Percentiles rank a stretch among this genome's conserved stretches.
These are phyloP conservation scores for Epichloe scottii DNA, from an alignment of 2,329 filamentous ascomycete species.

Conservation along the genomic window DNA sequence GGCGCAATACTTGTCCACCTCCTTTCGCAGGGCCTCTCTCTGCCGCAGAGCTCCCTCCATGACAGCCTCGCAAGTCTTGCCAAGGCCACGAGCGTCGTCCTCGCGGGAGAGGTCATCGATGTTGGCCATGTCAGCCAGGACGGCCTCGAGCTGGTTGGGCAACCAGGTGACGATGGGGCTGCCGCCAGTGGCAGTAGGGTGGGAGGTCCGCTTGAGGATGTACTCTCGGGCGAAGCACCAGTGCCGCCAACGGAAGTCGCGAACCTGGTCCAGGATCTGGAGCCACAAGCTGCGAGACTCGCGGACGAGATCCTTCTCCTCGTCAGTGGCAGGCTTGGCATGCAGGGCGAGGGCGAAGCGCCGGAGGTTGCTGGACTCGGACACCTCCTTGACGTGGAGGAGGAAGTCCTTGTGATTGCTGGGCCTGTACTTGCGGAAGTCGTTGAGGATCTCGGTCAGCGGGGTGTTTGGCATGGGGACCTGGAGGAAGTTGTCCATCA, in stretches of 20 bases:
- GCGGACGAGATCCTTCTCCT: conserved; percentile 32
- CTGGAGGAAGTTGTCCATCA: conserved; percentile 77
- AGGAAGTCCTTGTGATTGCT: conserved; percentile 83
- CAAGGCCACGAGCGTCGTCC: conserved; percentile 29
- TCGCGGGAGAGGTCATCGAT: conserved; percentile 34
- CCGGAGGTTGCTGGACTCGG: conserved; percentile 39
- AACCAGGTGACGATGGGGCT: conserved; percentile 77
- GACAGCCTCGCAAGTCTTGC: conserved; percentile 39
- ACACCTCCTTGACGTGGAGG: conserved; percentile 48
- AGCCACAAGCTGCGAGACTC: conserved; percentile 50
- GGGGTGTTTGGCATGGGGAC: conserved; percentile 83
- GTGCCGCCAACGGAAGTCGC: conserved; percentile 72
- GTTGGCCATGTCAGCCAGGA: conserved; percentile 56
- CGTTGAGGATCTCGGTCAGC: conserved; percentile 72
- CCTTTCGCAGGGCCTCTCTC: conserved; percentile 53
- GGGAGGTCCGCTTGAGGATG: conserved; percentile 63
- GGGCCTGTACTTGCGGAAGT: conserved; percentile 83
- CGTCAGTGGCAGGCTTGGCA: conserved; percentile 11
- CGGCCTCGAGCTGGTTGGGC: conserved; percentile 67
- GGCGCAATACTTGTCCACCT: conserved; percentile 62
- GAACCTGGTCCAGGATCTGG: conserved; percentile 57
- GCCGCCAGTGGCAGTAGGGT: conserved; percentile 69
- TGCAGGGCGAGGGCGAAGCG: conserved; percentile 39
- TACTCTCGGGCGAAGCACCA: conserved; percentile 82
- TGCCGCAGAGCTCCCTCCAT: conserved; percentile 56